Base-by-base conservation (phyloP, 371 early-diverging fungal species). In the Mucor indicus region DNA sequence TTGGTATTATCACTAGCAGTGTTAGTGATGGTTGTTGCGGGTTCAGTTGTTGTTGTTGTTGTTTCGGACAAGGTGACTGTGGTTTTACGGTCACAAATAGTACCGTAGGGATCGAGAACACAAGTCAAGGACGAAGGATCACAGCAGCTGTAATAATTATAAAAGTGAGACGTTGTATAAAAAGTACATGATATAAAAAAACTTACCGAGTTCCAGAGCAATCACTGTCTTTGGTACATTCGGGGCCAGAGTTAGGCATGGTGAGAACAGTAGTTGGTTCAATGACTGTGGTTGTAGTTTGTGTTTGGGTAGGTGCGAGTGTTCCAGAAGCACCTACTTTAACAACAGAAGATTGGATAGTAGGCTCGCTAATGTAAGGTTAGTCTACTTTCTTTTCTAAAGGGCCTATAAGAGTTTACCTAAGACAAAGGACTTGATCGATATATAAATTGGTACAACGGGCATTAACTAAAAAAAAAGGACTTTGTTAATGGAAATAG, bases 361-460 rank as follows among this genome's bases (percentile, higher is more conserved):
- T 8, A 47, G 20, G 29, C 29, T 16, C 16, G 0, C 8, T 17
- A n/a, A n/a, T n/a, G n/a, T n/a, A n/a, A n/a, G n/a, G 21, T 38
- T 29, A 21, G 15, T 19, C 22, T 27, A 19, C 15, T 12, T 43
- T 20, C 44, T 37, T 38, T 22, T 40, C n/a, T 33, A 6, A 11
- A 44, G 31, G 21, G 9, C 17, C 15, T 27, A 36, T 36, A 12
- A 22, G 23, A 20, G 17, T n/a, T 48, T 57, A 57, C 58, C 58
- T 57, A 30, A 58, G 29, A 58, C 59, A 58, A 32, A 58, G 43
- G 15, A 52, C 27, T 36, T 58, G 59, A 29, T 52, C 59, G 19
- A 58, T 58, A 29, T 58, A 58, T 8, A 58, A 44, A 23, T 58
- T 58, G 27, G 59, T 53, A 50, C 72, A 71, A 16, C 44, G 22